Percentiles rank a stretch among this genome's conserved stretches.
These are phyloP conservation scores for Salvia sclarea DNA, from an alignment of 305 asterid genomes.

Conservation along the genomic window DNA sequence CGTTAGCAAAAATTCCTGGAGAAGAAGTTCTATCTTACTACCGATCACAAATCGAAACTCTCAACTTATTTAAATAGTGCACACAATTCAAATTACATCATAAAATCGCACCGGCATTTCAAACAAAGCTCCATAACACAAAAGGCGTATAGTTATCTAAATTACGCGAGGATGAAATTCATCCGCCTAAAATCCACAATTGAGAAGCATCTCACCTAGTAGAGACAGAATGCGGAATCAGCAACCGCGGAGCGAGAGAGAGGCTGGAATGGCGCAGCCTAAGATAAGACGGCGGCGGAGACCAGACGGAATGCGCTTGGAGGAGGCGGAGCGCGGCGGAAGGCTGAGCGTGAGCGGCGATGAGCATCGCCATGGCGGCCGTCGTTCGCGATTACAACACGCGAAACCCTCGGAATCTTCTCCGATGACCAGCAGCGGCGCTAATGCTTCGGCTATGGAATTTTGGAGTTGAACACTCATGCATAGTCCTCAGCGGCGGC, in stretches of 20 bases:
- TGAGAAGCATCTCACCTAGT: constrained; percentile 41
- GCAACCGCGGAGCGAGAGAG: constrained; percentile 38
- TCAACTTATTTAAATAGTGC: not conserved
- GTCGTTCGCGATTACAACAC: constrained; percentile 8
- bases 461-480: constrained; percentile 44
- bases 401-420: constrained; percentile 10
- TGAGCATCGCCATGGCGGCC: constrained; percentile 53
- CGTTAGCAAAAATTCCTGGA: not conserved
- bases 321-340: constrained; percentile 40
- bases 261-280: constrained; percentile 38
- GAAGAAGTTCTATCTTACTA: not conserved
- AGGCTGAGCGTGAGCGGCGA: constrained; percentile 49
- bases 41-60: not conserved
- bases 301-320: constrained; percentile 35
- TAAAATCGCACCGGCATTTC: not conserved
- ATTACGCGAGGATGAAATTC: not conserved
- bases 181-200: not conserved
- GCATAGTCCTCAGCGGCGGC: constrained; percentile 50
- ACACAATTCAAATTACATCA: not conserved
- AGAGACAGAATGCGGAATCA: constrained; percentile 43
- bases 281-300: constrained; percentile 43
- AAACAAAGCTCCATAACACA: not conserved
- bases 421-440: constrained; percentile 1
- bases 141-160: not conserved
- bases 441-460: constrained; percentile 25